phyloP scores from a whole-genome alignment of 2,329 filamentous ascomycete species.

The Curvularia lunata region DNA sequence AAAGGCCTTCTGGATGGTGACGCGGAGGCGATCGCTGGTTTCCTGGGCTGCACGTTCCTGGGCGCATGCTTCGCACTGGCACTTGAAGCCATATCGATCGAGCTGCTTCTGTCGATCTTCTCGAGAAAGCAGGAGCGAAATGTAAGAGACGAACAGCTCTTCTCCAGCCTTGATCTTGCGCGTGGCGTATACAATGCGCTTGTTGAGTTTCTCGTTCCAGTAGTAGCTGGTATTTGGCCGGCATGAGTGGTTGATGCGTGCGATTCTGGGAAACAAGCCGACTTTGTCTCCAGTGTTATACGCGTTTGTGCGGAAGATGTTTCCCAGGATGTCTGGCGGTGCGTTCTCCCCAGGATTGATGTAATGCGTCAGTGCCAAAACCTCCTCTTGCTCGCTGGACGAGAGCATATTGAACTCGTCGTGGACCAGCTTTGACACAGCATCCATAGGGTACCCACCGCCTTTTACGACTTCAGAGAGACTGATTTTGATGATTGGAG shows the following conservation, averaged over 20 bases:
- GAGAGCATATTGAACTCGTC: conserved; percentile 36
- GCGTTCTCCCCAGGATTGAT: conserved; percentile 23
- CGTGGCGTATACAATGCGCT: conserved; percentile 46
- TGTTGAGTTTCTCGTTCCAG: conserved; percentile 43
- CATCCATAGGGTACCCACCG: conserved; percentile 34
- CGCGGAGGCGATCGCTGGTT: conserved; percentile 38
- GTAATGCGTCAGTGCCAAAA: conserved; percentile 40
- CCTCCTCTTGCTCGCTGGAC: conserved; percentile 25
- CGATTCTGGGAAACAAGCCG: conserved; percentile 45
- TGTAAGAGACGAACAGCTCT: conserved; percentile 51
- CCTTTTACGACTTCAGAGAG: conserved; percentile 38
- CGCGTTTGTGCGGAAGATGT: conserved; percentile 48
- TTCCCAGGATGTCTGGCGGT: conserved; percentile 30
- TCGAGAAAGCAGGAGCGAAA: conserved; percentile 41
- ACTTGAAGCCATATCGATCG: conserved; percentile 47
- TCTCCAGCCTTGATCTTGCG: conserved; percentile 49
- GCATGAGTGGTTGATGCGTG: conserved; percentile 48
- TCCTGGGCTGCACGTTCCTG: conserved; percentile 21
- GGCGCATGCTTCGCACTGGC: conserved; percentile 49
- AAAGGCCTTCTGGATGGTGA: conserved; percentile 38
- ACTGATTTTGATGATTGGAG: conserved; percentile 45
- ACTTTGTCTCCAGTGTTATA: conserved; percentile 43
- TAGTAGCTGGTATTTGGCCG: conserved; percentile 48
- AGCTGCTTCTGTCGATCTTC: conserved; percentile 41
- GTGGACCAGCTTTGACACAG: conserved; percentile 30